Evolutionary conservation across 2,329 filamentous ascomycete genomes (phyloP).

Genomic region (Fusarium irregulare): DNA sequence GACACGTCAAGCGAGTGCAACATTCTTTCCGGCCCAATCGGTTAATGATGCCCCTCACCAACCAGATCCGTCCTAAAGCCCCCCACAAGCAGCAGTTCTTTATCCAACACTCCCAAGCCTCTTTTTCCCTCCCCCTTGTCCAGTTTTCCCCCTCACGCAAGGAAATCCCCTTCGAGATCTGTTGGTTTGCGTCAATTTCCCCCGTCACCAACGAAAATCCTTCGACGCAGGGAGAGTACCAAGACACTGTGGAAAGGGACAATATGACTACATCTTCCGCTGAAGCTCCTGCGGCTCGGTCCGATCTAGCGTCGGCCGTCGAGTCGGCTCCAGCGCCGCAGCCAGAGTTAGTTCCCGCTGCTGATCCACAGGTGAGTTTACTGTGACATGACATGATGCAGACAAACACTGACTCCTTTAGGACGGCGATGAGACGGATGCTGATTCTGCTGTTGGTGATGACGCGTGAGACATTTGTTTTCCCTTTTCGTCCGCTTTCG

Average conservation of each 20-base stretch:
- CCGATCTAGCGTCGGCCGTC: conserved; percentile 23
- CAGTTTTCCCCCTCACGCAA: conserved; percentile 4
- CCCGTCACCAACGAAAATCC: conserved; percentile 1
- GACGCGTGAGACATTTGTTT: conserved; percentile 19
- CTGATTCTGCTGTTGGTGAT: conserved; percentile 29
- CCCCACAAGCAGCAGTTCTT: background rate
- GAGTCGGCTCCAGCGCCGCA: conserved; percentile 27
- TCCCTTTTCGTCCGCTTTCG: background rate
- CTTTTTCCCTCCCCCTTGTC: background rate
- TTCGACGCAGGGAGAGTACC: background rate
- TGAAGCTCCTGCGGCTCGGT: conserved; percentile 13
- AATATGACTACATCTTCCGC: conserved; percentile 7
- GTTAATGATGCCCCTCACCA: background rate
- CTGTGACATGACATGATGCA: background rate
- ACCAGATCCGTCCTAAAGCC: background rate
- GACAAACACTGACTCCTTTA: background rate
- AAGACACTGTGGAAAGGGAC: conserved; percentile 13
- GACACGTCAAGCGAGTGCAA: background rate
- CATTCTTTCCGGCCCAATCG: background rate
- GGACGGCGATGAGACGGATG: conserved; percentile 30
- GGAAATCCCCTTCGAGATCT: background rate
- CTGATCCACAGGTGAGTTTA: conserved; percentile 33
- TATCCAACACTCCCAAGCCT: background rate
- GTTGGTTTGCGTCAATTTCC: conserved; percentile 4
- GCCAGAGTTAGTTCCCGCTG: conserved; percentile 32